These are phyloP conservation scores for Anthostomella pinea DNA, from an alignment of 2,329 filamentous ascomycete species.

Conservation along the genomic window DNA sequence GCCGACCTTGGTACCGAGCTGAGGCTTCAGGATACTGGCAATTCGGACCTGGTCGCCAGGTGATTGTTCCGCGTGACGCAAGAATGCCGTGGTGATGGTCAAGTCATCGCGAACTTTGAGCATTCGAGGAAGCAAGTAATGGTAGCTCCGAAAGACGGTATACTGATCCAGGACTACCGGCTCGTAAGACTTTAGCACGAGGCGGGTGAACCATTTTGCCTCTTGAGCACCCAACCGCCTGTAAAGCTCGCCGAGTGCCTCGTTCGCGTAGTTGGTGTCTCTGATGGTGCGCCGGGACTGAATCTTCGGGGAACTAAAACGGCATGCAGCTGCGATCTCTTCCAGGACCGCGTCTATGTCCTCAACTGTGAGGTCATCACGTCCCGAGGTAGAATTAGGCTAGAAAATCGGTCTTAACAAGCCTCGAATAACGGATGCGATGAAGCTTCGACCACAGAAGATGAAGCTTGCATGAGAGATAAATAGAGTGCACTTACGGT, in stretches of 20 bases:
- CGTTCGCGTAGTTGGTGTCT: constrained; percentile 30
- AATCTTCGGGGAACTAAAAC: constrained; percentile 67
- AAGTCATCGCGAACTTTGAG: constrained; percentile 70
- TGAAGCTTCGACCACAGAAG: background rate
- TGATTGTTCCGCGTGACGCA: constrained; percentile 38
- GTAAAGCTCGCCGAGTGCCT: constrained; percentile 55
- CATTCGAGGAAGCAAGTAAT: constrained; percentile 67
- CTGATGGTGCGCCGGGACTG: constrained; percentile 34
- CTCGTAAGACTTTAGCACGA: constrained; percentile 75
- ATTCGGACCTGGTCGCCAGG: constrained; percentile 23
- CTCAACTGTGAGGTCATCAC: constrained; percentile 59
- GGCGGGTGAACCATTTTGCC: constrained; percentile 82
- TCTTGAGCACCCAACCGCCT: constrained; percentile 61
- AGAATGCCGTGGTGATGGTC: constrained; percentile 52
- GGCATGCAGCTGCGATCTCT: constrained; percentile 63
- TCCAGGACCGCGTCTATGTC: constrained; percentile 67
- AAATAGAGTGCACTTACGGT: constrained; percentile 47
- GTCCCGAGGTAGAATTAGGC: constrained; percentile 42
- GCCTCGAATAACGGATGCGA: too few species aligned
- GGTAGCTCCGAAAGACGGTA: constrained; percentile 57
- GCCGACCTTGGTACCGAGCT: constrained; percentile 61
- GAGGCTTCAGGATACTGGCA: constrained; percentile 44
- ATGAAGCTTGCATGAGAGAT: background rate
- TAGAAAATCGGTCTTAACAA: constrained; percentile 23
- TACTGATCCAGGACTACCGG: constrained; percentile 60